A percentile compares a stretch with the other conserved stretches of the same genome.
phyloP scores from a whole-genome alignment of 495 filamentous ascomycete genomes.

The Talaromyces liani region DNA sequence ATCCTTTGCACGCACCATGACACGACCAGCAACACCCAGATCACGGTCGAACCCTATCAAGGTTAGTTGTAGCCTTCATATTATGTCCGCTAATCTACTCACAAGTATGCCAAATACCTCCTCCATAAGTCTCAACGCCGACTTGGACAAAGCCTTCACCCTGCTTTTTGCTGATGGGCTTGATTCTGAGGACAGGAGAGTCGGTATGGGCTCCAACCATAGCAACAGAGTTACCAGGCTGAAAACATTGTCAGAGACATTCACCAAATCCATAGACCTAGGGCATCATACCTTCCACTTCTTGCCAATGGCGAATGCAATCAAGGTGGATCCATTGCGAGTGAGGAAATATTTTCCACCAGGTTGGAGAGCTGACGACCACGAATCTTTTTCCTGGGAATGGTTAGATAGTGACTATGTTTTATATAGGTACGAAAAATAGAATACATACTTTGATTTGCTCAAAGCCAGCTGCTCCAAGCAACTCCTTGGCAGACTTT shows the following conservation, averaged over 20 bases:
- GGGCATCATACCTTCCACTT: constrained; percentile 62
- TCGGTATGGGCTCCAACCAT: constrained; percentile 98
- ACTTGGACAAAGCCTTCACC: constrained; percentile 89
- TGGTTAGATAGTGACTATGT: not conserved
- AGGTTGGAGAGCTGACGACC: constrained; percentile 69
- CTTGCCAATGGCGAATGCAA: constrained; percentile 89
- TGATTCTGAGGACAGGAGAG: constrained; percentile 82
- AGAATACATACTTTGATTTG: constrained; percentile 57
- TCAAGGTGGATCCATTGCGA: constrained; percentile 85
- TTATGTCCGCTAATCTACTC: constrained; percentile 8
- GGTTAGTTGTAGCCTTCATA: not conserved
- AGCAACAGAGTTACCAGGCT: constrained; percentile 85
- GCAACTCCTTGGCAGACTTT: constrained; percentile 61
- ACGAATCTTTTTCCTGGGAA: constrained; percentile 76
- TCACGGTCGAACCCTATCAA: constrained; percentile 87
- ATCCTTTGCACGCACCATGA: constrained; percentile 65
- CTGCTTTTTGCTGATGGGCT: constrained; percentile 86
- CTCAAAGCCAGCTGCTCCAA: constrained; percentile 75
- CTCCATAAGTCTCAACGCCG: constrained; percentile 93
- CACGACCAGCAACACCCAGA: constrained; percentile 82
- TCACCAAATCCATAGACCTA: not conserved
- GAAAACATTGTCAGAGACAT: not conserved
- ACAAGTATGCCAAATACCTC: constrained; percentile 68
- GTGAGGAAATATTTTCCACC: constrained; percentile 97
- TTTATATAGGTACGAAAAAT: not conserved